Evolutionary conservation across 2,329 filamentous ascomycete genomes (phyloP).

Genomic region (Juglanconis oblonga): DNA sequence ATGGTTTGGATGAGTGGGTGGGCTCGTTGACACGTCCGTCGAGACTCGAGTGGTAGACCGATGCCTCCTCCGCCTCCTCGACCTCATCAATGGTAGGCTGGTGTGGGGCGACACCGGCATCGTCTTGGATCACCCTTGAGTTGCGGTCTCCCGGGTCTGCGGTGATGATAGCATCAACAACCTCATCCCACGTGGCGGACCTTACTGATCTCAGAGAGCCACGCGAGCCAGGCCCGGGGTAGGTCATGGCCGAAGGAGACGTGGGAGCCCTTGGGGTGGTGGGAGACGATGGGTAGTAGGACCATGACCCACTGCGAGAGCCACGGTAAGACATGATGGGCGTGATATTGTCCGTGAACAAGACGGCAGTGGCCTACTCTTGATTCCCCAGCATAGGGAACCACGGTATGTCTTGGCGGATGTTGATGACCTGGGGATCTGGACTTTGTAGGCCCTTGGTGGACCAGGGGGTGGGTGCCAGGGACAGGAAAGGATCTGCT

Average conservation of each 20-base stretch:
- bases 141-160: conserved; percentile 1
- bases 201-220: conserved; percentile 2
- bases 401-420: background rate
- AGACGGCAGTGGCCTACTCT: background rate
- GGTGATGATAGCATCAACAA: conserved; percentile 9
- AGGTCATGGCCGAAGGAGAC: background rate
- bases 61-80: background rate
- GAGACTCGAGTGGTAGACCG: background rate
- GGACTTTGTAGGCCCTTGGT: background rate
- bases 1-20: background rate
- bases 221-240: background rate
- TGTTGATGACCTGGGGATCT: background rate
- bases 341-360: background rate
- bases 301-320: background rate
- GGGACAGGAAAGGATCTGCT: background rate
- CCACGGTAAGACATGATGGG: conserved; percentile 6
- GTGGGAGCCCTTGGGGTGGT: background rate
- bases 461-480: background rate
- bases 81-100: conserved; percentile 3
- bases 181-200: conserved; percentile 1
- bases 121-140: background rate
- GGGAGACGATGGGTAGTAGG: background rate
- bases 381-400: background rate
- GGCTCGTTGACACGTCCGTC: background rate
- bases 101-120: background rate